These are phyloP conservation scores for Phenoliferia sp. DNA, from an alignment of 1,284 basidiomycete species.

Conservation along the genomic window DNA sequence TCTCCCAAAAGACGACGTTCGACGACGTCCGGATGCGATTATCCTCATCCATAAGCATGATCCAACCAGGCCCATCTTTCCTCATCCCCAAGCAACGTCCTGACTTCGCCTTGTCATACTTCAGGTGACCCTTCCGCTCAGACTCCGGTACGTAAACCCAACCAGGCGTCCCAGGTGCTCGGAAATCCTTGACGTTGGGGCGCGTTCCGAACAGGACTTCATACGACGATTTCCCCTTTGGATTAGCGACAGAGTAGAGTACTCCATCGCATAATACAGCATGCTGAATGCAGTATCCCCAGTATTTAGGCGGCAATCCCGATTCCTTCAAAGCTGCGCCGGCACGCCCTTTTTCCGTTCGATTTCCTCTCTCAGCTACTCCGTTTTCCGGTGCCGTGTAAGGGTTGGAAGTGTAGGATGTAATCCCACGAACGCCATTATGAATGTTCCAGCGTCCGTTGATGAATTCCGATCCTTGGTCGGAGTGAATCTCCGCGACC, in stretches of 20 bases:
- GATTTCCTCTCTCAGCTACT: neutral
- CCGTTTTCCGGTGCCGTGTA: neutral
- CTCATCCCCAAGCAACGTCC: neutral
- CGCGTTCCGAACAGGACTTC: neutral
- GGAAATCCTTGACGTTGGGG: neutral
- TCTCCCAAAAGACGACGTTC: neutral
- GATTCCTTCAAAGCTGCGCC: neutral
- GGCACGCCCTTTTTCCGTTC: neutral
- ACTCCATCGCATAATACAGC: neutral
- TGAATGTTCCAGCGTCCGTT: neutral
- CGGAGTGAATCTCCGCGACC: neutral
- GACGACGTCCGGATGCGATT: neutral
- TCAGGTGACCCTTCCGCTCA: neutral
- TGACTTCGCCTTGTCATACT: neutral
- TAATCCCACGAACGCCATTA: neutral
- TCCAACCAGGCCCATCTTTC: neutral
- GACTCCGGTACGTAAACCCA: neutral
- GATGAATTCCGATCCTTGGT: neutral
- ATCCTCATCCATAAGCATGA: neutral
- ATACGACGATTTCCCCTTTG: neutral
- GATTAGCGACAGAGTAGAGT: neutral
- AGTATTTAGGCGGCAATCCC: neutral
- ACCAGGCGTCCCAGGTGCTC: neutral
- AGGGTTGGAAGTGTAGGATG: neutral
- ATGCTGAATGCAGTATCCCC: neutral